phyloP scores from a whole-genome alignment of 1,139 yeast species.

The Diutina catenulata region DNA sequence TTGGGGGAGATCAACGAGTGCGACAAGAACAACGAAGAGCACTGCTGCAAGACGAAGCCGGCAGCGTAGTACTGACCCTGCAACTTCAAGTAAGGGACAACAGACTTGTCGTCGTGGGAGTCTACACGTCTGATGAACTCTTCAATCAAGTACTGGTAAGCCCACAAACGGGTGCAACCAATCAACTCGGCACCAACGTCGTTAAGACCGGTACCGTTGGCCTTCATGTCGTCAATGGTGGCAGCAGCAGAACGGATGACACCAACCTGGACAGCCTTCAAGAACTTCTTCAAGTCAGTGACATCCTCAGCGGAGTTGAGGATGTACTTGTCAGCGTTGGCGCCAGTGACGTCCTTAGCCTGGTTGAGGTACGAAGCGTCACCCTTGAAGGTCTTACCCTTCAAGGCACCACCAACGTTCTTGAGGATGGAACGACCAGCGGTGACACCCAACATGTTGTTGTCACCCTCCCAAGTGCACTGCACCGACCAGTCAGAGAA shows the following conservation, averaged over 20 bases:
- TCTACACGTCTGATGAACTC: slow-evolving; percentile 26
- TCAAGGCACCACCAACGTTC: slow-evolving; percentile 16
- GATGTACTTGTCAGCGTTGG: slow-evolving; percentile 9
- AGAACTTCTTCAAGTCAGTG: slow-evolving; percentile 9
- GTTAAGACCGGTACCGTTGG: slow-evolving; percentile 39
- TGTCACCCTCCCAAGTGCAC: slow-evolving; percentile 14
- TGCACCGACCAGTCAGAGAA: slow-evolving; percentile 13
- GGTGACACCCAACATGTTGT: slow-evolving; percentile 12
- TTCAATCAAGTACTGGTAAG: slow-evolving; percentile 42
- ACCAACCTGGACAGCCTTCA: slow-evolving; percentile 10
- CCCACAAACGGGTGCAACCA: slow-evolving; percentile 47
- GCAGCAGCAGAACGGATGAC: slow-evolving; percentile 10
- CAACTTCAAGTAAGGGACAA: slow-evolving; percentile 14
- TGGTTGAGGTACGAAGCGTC: slow-evolving; percentile 34
- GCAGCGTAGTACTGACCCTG: slow-evolving; percentile 15
- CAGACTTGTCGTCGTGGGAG: slow-evolving; percentile 10
- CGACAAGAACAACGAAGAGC: slow-evolving; percentile 30
- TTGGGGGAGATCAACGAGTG: slow-evolving; percentile 22
- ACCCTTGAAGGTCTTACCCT: slow-evolving; percentile 24
- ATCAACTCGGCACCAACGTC: slow-evolving; percentile 49
- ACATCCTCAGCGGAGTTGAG: slow-evolving; percentile 13
- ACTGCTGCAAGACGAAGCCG: slow-evolving; percentile 23
- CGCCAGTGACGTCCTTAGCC: slow-evolving; percentile 14
- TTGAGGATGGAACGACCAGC: slow-evolving; percentile 11
- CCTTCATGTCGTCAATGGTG: slow-evolving; percentile 11